Conservation (phyloP, 768 basidiomycete genomes). For the Xerocomus potaroensis region DNA sequence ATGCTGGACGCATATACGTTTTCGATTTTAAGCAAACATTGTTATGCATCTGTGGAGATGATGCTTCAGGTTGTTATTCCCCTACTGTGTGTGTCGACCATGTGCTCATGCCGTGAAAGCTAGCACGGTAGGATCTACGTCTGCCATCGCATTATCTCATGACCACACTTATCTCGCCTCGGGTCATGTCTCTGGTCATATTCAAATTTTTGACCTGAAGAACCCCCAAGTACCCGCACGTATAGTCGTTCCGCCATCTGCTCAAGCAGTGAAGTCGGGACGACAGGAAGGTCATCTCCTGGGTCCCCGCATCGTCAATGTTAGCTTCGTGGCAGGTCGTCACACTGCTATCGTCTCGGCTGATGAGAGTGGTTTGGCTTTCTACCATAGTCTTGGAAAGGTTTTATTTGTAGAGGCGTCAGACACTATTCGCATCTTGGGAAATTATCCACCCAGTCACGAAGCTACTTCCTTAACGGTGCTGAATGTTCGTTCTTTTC, state of each 20-base stretch:
- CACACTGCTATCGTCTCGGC: slow-evolving; percentile 92
- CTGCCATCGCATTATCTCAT: slow-evolving; percentile 85
- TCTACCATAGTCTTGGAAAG: slow-evolving; percentile 92
- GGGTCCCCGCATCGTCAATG: slow-evolving; percentile 72
- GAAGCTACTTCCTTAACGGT: slow-evolving; percentile 7
- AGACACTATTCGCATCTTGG: slow-evolving; percentile 90
- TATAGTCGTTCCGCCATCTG: slow-evolving; percentile 62
- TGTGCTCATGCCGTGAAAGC: slow-evolving; percentile 38
- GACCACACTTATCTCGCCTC: slow-evolving; percentile 92
- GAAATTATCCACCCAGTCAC: slow-evolving; percentile 62
- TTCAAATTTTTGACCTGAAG: slow-evolving; percentile 81
- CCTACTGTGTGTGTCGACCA: slow-evolving; percentile 6
- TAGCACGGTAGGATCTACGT: slow-evolving; percentile 66
- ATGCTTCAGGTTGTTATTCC: slow-evolving; percentile 49
- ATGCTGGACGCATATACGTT: slow-evolving; percentile 70
- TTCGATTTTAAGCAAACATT: slow-evolving; percentile 90
- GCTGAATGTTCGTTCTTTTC: slow-evolving; percentile 28
- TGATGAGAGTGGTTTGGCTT: slow-evolving; percentile 87
- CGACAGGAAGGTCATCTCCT: slow-evolving; percentile 82
- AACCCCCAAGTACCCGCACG: slow-evolving; percentile 66
- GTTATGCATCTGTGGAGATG: slow-evolving; percentile 72
- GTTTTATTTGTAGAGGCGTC: slow-evolving; percentile 93
- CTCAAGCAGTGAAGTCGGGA: slow-evolving; percentile 66
- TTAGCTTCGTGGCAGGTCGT: slow-evolving; percentile 85
- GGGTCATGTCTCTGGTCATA: slow-evolving; percentile 79